A percentile compares a stretch with the other conserved stretches of the same genome.
Evolutionary conservation across 1,284 basidiomycete genomes (phyloP).

Genomic region (Irpex rosettiformis): DNA sequence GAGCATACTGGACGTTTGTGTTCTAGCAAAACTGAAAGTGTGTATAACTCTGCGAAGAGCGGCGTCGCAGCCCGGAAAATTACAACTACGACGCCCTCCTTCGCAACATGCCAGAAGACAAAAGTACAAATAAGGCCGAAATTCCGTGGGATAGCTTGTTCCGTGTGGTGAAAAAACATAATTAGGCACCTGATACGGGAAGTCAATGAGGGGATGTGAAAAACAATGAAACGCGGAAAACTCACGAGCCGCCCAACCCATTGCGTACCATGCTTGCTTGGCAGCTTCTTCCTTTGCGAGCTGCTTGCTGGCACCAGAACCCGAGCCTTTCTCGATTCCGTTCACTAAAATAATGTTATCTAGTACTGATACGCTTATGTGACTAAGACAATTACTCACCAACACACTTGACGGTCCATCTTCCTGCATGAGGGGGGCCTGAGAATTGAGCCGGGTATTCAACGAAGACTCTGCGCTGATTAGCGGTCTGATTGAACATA

Average conservation of each 20-base stretch:
- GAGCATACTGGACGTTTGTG: neutral
- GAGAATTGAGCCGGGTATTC: conserved; percentile 55
- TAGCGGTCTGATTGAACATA: conserved; percentile 68
- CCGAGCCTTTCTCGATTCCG: conserved; percentile 60
- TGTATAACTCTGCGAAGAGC: neutral
- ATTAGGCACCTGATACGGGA: neutral
- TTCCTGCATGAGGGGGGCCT: conserved; percentile 62
- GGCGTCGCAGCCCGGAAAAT: neutral
- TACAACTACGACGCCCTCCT: conserved; percentile 1
- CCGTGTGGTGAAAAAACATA: neutral
- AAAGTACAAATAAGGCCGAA: conserved; percentile 15
- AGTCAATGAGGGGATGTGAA: neutral
- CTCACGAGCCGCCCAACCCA: conserved; percentile 59
- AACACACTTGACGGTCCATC: conserved; percentile 59
- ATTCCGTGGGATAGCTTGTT: conserved; percentile 8
- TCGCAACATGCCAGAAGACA: conserved; percentile 19
- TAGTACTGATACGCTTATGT: neutral
- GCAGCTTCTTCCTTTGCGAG: conserved; percentile 74
- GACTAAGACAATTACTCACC: too few species aligned
- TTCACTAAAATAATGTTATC: conserved; percentile 46
- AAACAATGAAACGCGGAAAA: neutral
- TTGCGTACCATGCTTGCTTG: conserved; percentile 58
- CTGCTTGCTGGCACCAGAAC: conserved; percentile 62
- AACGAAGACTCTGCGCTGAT: conserved; percentile 56
- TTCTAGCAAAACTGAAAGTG: neutral